Conservation (phyloP, 148 eudicot genomes). For the Amaranthus palmeri region DNA sequence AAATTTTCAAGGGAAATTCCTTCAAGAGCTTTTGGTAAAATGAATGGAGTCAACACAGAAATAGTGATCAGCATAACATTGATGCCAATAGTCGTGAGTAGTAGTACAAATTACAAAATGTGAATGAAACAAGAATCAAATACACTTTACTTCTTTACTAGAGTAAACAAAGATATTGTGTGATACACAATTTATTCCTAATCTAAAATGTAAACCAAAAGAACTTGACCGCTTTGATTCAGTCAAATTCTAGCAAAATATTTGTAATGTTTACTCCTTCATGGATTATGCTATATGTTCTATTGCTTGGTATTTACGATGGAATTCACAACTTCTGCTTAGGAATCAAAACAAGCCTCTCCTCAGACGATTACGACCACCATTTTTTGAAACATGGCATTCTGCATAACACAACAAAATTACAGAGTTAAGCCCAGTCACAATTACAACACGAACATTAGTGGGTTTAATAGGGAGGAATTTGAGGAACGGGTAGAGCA, state of each 20-base stretch:
- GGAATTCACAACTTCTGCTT: neutral
- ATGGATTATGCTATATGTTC: slow-evolving; percentile 8
- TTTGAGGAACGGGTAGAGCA: neutral
- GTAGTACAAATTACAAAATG: neutral
- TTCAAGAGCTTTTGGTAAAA: too few relatives aligned
- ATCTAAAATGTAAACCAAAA: neutral
- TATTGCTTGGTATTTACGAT: slow-evolving; percentile 16
- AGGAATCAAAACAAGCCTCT: slow-evolving; percentile 6
- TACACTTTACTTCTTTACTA: slow-evolving; percentile 4
- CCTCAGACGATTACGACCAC: neutral
- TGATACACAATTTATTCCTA: slow-evolving; percentile 11
- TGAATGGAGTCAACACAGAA: too few relatives aligned
- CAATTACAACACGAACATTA: neutral
- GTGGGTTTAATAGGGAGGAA: neutral
- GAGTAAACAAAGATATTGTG: neutral
- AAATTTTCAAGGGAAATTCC: too few relatives aligned
- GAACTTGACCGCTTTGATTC: neutral
- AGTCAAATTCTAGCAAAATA: slow-evolving; percentile 11
- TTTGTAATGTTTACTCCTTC: neutral
- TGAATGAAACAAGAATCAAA: neutral
- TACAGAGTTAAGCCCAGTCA: neutral
- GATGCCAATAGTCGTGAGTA: neutral
- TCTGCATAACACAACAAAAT: slow-evolving; percentile 22
- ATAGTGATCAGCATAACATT: neutral
- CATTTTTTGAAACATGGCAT: slow-evolving; percentile 8